Evolutionary conservation across 108 stramenopile genomes (phyloP).

Genomic region (Poteriospumella lacustris): DNA sequence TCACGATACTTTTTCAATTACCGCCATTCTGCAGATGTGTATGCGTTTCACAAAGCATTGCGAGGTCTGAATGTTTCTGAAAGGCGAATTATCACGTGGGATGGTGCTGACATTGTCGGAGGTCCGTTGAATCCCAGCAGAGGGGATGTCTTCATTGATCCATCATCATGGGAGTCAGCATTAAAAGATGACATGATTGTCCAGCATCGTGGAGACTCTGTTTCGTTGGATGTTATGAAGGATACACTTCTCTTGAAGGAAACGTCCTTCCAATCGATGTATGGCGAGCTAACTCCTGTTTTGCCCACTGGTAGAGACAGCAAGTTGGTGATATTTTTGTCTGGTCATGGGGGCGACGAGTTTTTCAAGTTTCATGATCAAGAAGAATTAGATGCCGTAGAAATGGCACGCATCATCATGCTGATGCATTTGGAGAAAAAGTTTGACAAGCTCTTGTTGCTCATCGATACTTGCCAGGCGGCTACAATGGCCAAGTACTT

Average conservation of each 20-base stretch:
- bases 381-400: constrained; percentile 77
- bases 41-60: constrained; percentile 65
- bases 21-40: constrained; percentile 77
- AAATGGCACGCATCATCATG: constrained; percentile 62
- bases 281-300: not conserved
- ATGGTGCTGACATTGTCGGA: constrained; percentile 75
- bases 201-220: not conserved
- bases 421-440: constrained; percentile 60
- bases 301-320: constrained; percentile 15
- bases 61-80: constrained; percentile 63
- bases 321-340: constrained; percentile 73
- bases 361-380: constrained; percentile 94
- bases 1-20: constrained; percentile 87
- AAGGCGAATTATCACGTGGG: constrained; percentile 75
- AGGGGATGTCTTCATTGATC: not conserved
- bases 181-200: not conserved
- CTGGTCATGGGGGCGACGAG: constrained; percentile 92
- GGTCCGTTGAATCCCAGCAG: constrained; percentile 51
- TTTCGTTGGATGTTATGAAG: not conserved
- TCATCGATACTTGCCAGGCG: constrained; percentile 91
- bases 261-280: not conserved
- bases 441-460: constrained; percentile 66
- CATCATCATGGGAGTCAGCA: not conserved
- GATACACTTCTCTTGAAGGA: not conserved
- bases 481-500: constrained; percentile 53